Conservation (phyloP, 495 filamentous ascomycete genomes). For the Xylaria nigripes region DNA sequence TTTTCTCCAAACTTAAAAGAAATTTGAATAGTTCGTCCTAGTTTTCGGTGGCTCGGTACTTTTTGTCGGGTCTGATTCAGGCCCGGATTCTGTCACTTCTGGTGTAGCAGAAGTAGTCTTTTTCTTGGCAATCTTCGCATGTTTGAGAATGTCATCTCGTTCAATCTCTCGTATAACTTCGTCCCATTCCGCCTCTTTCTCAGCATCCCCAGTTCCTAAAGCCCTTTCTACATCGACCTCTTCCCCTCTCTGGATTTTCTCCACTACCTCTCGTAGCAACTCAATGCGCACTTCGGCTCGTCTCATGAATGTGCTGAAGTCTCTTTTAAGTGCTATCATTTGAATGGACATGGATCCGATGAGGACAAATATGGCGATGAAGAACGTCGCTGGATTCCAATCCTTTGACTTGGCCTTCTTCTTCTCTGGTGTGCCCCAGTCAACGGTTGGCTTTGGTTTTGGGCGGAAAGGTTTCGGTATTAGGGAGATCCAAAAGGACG, state of each 20-base stretch:
- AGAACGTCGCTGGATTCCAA: conserved; percentile 92
- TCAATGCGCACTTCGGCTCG: conserved; percentile 71
- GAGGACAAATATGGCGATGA: conserved; percentile 81
- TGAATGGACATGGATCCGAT: conserved; percentile 94
- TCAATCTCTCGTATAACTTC: conserved; percentile 83
- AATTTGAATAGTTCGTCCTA: conserved; percentile 26
- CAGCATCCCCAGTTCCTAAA: conserved; percentile 69
- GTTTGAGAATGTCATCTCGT: conserved; percentile 61
- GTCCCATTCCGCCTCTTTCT: conserved; percentile 80
- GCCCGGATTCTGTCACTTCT: conserved; percentile 11
- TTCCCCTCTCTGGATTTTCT: conserved; percentile 74
- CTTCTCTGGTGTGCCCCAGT: conserved; percentile 10
- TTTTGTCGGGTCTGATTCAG: neutral
- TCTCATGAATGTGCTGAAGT: conserved; percentile 61
- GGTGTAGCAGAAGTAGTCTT: conserved; percentile 11
- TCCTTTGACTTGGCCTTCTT: conserved; percentile 48
- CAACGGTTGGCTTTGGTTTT: conserved; percentile 7
- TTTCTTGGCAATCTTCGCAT: conserved; percentile 26
- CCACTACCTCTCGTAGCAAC: conserved; percentile 72
- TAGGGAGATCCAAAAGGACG: conserved; percentile 63
- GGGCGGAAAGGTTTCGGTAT: conserved; percentile 46
- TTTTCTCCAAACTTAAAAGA: conserved; percentile 27
- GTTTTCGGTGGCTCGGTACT: conserved; percentile 14
- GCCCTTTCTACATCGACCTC: conserved; percentile 80
- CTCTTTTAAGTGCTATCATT: conserved; percentile 71